Percentiles rank a stretch among this genome's conserved stretches.
Conservation (phyloP, 208 protist genomes). For the Crithidia sp. region DNA sequence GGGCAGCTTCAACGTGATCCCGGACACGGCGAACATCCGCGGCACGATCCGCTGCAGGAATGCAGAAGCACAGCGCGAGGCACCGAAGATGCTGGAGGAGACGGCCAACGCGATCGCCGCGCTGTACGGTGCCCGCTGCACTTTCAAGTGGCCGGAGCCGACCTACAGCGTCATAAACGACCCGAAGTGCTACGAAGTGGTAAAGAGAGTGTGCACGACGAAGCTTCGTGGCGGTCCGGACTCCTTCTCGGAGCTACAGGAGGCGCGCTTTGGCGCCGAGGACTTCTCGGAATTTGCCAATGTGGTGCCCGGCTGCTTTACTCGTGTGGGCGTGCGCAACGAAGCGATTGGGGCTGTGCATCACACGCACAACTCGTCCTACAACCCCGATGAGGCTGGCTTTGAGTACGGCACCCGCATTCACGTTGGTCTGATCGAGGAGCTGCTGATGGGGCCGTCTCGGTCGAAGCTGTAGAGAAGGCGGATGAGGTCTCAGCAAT, state of each 20-base stretch:
- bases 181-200: slow-evolving; percentile 49
- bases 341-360: slow-evolving; percentile 28
- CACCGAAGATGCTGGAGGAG: slow-evolving; percentile 51
- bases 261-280: slow-evolving; percentile 53
- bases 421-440: slow-evolving; percentile 52
- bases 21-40: slow-evolving; percentile 53
- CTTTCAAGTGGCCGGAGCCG: slow-evolving; percentile 13
- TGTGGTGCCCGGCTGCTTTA: slow-evolving; percentile 63
- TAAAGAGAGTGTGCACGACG: slow-evolving; percentile 40
- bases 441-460: slow-evolving; percentile 1
- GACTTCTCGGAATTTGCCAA: slow-evolving; percentile 71
- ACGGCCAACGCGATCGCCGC: slow-evolving; percentile 52
- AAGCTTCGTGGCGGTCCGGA: slow-evolving; percentile 34
- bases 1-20: slow-evolving; percentile 71
- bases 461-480: too few species aligned
- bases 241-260: slow-evolving; percentile 38
- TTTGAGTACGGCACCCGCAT: slow-evolving; percentile 53
- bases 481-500: too few species aligned
- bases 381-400: slow-evolving; percentile 50
- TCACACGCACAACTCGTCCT: slow-evolving; percentile 56
- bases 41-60: slow-evolving; percentile 62
- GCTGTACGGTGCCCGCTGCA: slow-evolving; percentile 44
- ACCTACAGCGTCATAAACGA: slow-evolving; percentile 71
- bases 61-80: slow-evolving; percentile 37
- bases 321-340: slow-evolving; percentile 45